These are phyloP conservation scores for Alternaria dauci DNA, from an alignment of 2,329 filamentous ascomycete genomes.

Conservation along the genomic window DNA sequence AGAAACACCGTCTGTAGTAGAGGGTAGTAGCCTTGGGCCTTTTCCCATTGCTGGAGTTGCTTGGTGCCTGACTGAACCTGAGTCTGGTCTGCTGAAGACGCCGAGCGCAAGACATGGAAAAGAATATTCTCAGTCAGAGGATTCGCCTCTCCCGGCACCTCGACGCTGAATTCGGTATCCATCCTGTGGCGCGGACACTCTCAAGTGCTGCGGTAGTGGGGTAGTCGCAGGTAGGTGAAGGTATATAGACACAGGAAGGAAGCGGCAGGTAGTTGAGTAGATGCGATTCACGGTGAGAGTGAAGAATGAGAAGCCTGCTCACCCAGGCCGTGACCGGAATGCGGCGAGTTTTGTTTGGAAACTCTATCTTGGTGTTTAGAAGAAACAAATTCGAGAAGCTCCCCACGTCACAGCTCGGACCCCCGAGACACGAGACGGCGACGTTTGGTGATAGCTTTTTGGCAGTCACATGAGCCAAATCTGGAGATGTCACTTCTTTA, in stretches of 20 bases:
- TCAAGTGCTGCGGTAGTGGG: constrained; percentile 23
- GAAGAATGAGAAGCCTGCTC: constrained; percentile 30
- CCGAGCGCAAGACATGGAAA: constrained; percentile 58
- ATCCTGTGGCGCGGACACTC: constrained; percentile 25
- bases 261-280: neutral
- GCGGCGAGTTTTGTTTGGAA: constrained; percentile 19
- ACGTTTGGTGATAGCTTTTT: neutral
- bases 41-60: constrained; percentile 62
- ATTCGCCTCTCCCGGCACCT: constrained; percentile 82
- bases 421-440: constrained; percentile 19
- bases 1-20: constrained; percentile 75
- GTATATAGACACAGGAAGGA: neutral
- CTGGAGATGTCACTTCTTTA: neutral
- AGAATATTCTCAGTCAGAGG: constrained; percentile 60
- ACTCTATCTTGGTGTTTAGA: constrained; percentile 18
- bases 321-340: constrained; percentile 34
- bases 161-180: constrained; percentile 53
- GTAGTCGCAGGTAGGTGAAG: constrained; percentile 7
- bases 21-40: constrained; percentile 57
- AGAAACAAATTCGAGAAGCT: constrained; percentile 20
- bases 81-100: constrained; percentile 56
- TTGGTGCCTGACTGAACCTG: constrained; percentile 62
- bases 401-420: constrained; percentile 34
- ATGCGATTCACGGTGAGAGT: neutral
- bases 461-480: neutral